A percentile compares a stretch with the other conserved stretches of the same genome.
Conservation (phyloP, 2,329 filamentous ascomycete species). For the Claviceps purpurea region DNA sequence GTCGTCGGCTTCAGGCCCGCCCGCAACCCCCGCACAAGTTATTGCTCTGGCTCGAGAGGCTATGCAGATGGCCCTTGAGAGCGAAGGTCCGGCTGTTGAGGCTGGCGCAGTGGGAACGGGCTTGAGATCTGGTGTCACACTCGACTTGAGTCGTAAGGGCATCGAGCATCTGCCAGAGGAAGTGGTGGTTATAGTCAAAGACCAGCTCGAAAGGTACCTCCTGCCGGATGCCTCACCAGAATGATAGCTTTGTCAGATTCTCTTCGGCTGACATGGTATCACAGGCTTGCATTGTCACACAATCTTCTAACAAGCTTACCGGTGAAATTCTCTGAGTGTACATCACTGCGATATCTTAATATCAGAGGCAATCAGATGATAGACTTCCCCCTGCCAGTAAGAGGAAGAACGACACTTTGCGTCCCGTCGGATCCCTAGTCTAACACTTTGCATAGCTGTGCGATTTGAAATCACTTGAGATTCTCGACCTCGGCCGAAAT, state of each 20-base stretch:
- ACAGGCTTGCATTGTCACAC: constrained; percentile 67
- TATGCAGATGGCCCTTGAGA: constrained; percentile 52
- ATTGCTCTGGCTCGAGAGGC: constrained; percentile 52
- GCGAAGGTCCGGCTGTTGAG: constrained; percentile 50
- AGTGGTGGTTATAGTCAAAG: constrained; percentile 61
- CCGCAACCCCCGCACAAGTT: constrained; percentile 46
- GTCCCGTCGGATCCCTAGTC: constrained; percentile 11
- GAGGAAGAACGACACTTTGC: constrained; percentile 5
- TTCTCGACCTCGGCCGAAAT: constrained; percentile 84
- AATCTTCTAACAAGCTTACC: constrained; percentile 62
- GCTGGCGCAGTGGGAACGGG: constrained; percentile 44
- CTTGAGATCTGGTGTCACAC: constrained; percentile 58
- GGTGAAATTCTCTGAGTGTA: constrained; percentile 59
- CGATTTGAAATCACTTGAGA: constrained; percentile 74
- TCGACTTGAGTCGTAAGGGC: constrained; percentile 64
- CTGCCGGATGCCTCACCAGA: neutral
- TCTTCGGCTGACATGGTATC: neutral
- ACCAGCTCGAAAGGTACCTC: constrained; percentile 56
- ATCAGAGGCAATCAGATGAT: constrained; percentile 62
- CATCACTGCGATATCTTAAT: constrained; percentile 66
- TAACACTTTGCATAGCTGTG: constrained; percentile 49
- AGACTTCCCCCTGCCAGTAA: constrained; percentile 45
- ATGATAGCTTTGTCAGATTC: neutral
- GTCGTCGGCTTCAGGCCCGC: constrained; percentile 35
- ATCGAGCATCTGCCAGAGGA: constrained; percentile 61